Evolutionary conservation across 768 basidiomycete genomes (phyloP).

Genomic region (Suillus spraguei): DNA sequence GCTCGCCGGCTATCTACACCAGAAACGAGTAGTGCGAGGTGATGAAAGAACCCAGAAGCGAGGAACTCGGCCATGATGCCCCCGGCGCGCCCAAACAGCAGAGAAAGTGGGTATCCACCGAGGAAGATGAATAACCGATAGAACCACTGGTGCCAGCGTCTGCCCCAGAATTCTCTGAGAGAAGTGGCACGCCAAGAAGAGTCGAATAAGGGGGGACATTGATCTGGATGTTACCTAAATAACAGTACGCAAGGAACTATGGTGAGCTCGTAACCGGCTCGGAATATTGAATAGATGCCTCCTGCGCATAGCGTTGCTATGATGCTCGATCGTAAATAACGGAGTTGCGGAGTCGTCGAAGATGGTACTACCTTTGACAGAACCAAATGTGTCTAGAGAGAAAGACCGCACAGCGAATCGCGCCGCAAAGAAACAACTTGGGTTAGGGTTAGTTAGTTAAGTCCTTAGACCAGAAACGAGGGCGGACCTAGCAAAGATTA

Average conservation of each 20-base stretch:
- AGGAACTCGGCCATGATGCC: slow-evolving; percentile 57
- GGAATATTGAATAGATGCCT: slow-evolving; percentile 46
- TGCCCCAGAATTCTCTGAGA: slow-evolving; percentile 39
- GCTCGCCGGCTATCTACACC: too few relatives aligned
- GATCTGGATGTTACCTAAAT: slow-evolving; percentile 28
- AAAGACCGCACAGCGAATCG: slow-evolving; percentile 48
- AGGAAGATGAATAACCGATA: slow-evolving; percentile 33
- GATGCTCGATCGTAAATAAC: slow-evolving; percentile 42
- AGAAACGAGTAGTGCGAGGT: slow-evolving; percentile 51
- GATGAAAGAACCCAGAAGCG: slow-evolving; percentile 58
- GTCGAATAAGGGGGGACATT: slow-evolving; percentile 37
- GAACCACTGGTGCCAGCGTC: slow-evolving; percentile 41
- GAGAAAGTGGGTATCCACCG: slow-evolving; percentile 32
- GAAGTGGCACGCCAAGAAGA: slow-evolving; percentile 40
- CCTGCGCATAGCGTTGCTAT: slow-evolving; percentile 47
- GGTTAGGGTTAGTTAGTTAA: too few relatives aligned
- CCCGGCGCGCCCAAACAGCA: slow-evolving; percentile 49
- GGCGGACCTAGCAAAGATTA: slow-evolving; percentile 40
- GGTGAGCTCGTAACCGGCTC: slow-evolving; percentile 32
- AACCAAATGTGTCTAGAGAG: slow-evolving; percentile 37
- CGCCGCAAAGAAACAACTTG: too few relatives aligned
- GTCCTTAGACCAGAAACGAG: slow-evolving; percentile 31
- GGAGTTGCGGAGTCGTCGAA: slow-evolving; percentile 28
- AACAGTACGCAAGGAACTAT: slow-evolving; percentile 29
- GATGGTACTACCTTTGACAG: slow-evolving; percentile 29